phyloP scores from a whole-genome alignment of 2,329 filamentous ascomycete species.

The Lasiodiplodia theobromae region DNA sequence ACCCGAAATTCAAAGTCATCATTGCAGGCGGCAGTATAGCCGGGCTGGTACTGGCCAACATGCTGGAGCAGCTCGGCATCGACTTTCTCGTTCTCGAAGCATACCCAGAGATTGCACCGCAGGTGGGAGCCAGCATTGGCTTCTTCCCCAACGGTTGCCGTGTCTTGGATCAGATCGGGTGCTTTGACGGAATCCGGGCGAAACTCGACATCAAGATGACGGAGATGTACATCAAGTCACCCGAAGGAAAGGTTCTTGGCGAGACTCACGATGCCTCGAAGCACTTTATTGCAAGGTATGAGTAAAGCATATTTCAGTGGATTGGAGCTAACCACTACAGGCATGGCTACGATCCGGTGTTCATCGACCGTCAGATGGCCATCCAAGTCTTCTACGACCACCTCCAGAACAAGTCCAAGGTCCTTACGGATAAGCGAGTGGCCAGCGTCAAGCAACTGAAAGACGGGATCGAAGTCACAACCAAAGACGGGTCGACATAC shows the following conservation, averaged over 20 bases:
- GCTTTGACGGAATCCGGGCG: not conserved
- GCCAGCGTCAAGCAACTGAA: not conserved
- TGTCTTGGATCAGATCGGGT: constrained; percentile 29
- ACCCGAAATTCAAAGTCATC: constrained; percentile 17
- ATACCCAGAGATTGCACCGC: constrained; percentile 33
- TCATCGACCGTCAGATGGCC: constrained; percentile 30
- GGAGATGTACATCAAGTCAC: not conserved
- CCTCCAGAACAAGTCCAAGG: constrained; percentile 7
- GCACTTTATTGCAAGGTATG: constrained; percentile 4
- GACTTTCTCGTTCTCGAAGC: constrained; percentile 34
- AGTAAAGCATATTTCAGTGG: not conserved
- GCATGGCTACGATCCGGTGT: constrained; percentile 24
- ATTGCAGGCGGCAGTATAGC: constrained; percentile 27
- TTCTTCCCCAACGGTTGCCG: constrained; percentile 32
- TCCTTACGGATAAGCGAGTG: constrained; percentile 6
- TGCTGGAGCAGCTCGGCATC: constrained; percentile 18
- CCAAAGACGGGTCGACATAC: constrained; percentile 1
- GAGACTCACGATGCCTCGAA: not conserved
- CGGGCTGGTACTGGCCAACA: constrained; percentile 21
- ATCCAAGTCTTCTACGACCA: constrained; percentile 35
- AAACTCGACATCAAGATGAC: not conserved
- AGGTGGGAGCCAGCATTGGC: constrained; percentile 35
- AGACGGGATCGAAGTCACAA: not conserved
- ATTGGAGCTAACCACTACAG: not conserved
- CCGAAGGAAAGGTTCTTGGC: too few species aligned